These are phyloP conservation scores for Dactylellina sp. DNA, from an alignment of 2,329 filamentous ascomycete genomes.

Conservation along the genomic window DNA sequence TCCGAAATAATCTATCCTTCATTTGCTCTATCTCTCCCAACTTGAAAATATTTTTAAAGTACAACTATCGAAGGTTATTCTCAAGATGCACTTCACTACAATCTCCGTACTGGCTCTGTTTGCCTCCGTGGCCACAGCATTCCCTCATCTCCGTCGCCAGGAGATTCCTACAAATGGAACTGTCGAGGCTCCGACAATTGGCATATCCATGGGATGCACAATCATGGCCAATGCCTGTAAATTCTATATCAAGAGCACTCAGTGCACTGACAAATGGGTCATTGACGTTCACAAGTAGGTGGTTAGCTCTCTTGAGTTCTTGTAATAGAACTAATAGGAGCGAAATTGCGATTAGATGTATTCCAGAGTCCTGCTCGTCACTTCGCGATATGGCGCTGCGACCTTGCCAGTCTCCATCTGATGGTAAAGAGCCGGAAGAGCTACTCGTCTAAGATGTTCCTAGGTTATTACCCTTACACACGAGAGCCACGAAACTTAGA, in stretches of 20 bases:
- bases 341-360: slow-evolving; percentile 14
- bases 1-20: too few relatives aligned
- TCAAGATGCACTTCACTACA: slow-evolving; percentile 16
- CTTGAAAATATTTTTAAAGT: too few relatives aligned
- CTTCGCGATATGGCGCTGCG: slow-evolving; percentile 30
- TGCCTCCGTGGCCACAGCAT: slow-evolving; percentile 7
- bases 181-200: slow-evolving; percentile 29
- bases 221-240: slow-evolving; percentile 36
- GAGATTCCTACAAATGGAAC: slow-evolving; percentile 19
- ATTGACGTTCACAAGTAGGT: slow-evolving; percentile 33
- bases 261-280: slow-evolving; percentile 33
- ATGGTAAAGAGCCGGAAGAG: slow-evolving; percentile 1
- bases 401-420: slow-evolving; percentile 16
- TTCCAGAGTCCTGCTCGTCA: slow-evolving; percentile 20
- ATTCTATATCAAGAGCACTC: slow-evolving; percentile 30
- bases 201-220: slow-evolving; percentile 32
- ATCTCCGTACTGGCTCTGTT: slow-evolving; percentile 19
- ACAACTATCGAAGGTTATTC: not conserved
- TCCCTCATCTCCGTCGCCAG: slow-evolving; percentile 35
- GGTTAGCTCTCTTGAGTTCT: not conserved
- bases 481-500: too few relatives aligned
- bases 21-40: too few relatives aligned
- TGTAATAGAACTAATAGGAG: not conserved
- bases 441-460: not conserved
- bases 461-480: not conserved